Evolutionary conservation across 129 eudicot genomes (phyloP), one percentile per base, ranked within the genome.

Genomic region (Helianthus tuberosus): DNA sequence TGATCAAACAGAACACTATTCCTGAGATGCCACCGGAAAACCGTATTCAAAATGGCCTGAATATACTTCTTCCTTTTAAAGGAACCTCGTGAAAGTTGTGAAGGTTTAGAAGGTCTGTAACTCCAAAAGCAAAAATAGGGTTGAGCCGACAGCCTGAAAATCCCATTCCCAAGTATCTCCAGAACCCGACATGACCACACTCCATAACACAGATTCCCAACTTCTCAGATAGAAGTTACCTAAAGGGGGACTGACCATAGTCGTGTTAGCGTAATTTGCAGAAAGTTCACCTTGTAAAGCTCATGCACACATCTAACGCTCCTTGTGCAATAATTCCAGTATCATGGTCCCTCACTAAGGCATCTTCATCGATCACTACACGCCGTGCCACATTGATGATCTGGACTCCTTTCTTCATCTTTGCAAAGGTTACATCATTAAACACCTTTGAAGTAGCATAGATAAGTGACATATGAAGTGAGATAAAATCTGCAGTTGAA

Each of bases 381-480:
- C 96, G 93, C 1, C 96, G 81, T n/a, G 96, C 96, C 66, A 90
- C 96, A 60, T 90, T 90, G 25, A 90, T 66, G 43, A 90, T 73
- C 29, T 93, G 84, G 3, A 81, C 96, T 55, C 96, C 96, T 17
- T 80, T 83, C 74, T 90, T 87, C 96, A 85, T 87, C 85, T 90
- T 90, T 12, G 89, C 73, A 72, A 90, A 87, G 5, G 93, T 85
- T 14, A 76, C 84, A 64, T 90, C 96, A 48, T 85, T 90, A 25
- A 90, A 83, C 11, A 87, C 36, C 78, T 90, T 90, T 52, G 71
- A 71, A 10, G 96, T 90, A 3, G 90, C 64, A 7, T 89, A 87
- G 17, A 91, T 90, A 44, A 90, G 96, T 14, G 93, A 93, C 90
- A 90, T 90, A 72, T 90, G 93, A 71, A 90, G 96, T 9, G 96